Evolutionary conservation across 441 rosid genomes (phyloP).

Genomic region (Pelargonium cotyledonis): DNA sequence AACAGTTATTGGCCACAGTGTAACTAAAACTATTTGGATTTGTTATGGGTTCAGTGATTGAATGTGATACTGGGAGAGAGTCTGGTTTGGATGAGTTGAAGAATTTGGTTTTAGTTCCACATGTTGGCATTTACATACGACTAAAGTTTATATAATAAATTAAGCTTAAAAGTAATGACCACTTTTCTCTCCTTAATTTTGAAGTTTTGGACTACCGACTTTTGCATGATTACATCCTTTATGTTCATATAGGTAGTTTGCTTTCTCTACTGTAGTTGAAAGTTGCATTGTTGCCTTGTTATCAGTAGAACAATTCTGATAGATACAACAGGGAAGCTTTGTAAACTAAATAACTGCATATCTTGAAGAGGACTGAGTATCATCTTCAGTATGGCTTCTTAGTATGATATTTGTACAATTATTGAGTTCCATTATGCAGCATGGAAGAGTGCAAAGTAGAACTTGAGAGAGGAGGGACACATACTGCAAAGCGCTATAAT

Average conservation of each 20-base stretch:
- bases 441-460: too few species aligned
- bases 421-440: too few species aligned
- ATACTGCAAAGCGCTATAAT: too few species aligned
- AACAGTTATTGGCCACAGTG: not conserved
- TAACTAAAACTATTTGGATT: not conserved
- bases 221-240: not conserved
- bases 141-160: not conserved
- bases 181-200: not conserved
- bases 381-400: not conserved
- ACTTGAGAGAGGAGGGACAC: too few species aligned
- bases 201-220: not conserved
- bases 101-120: not conserved
- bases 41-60: not conserved
- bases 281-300: not conserved
- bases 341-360: too few species aligned
- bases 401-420: not conserved
- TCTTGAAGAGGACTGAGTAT: too few species aligned
- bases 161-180: not conserved
- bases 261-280: not conserved
- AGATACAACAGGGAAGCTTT: too few species aligned
- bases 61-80: not conserved
- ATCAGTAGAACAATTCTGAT: not conserved
- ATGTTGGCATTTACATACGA: not conserved
- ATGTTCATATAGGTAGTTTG: too few species aligned
- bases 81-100: constrained; percentile 2